Conservation (phyloP, 208 protist species). For the Leishmania braziliensis region DNA sequence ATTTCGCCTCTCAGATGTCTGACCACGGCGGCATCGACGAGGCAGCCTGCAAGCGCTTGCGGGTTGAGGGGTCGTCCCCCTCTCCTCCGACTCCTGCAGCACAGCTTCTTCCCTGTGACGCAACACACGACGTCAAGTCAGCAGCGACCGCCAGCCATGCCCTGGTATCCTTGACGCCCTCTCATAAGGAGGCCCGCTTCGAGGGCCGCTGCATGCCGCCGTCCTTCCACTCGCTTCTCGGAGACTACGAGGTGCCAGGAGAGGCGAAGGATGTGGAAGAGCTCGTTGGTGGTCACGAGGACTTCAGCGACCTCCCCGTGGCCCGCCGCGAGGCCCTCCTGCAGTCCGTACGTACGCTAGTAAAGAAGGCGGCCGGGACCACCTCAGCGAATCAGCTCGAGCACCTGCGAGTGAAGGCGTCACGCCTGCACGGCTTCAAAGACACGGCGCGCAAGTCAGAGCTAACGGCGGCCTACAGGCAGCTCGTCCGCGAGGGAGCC, state of each 20-base stretch:
- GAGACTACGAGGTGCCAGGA: constrained; percentile 61
- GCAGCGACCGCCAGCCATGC: neutral
- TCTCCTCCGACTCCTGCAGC: neutral
- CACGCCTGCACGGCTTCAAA: constrained; percentile 77
- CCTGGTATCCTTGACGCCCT: neutral
- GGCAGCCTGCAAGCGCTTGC: constrained; percentile 26
- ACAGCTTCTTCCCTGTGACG: neutral
- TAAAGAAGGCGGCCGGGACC: constrained; percentile 31
- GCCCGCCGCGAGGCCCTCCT: constrained; percentile 66
- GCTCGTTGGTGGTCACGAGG: constrained; percentile 66
- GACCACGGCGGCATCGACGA: constrained; percentile 6
- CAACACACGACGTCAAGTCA: neutral
- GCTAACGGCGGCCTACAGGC: constrained; percentile 84
- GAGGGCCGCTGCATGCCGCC: constrained; percentile 61
- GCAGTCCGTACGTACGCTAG: constrained; percentile 66
- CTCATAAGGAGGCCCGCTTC: constrained; percentile 65
- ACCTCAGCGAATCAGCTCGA: constrained; percentile 56
- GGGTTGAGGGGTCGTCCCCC: constrained; percentile 4
- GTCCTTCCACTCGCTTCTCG: constrained; percentile 53
- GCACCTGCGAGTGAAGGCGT: constrained; percentile 76
- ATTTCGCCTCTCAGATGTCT: neutral
- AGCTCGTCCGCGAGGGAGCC: constrained; percentile 72
- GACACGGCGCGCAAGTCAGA: constrained; percentile 90
- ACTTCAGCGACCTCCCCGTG: constrained; percentile 77
- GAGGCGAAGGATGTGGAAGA: constrained; percentile 88